Evolutionary conservation across 495 filamentous ascomycete genomes (phyloP).

Genomic region (Corynascus novoguineensis): DNA sequence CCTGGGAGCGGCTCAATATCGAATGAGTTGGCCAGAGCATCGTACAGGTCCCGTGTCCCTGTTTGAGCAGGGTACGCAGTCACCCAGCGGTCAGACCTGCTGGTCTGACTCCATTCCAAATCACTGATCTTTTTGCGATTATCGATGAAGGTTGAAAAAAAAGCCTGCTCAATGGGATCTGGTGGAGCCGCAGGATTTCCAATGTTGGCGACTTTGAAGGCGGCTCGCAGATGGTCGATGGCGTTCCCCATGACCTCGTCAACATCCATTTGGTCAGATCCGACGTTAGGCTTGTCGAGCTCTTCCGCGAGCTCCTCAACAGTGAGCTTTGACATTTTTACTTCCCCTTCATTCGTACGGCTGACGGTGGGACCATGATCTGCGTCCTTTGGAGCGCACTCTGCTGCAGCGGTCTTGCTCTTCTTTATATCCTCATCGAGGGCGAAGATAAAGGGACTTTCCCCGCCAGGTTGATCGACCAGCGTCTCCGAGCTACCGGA

Average conservation of each 20-base stretch:
- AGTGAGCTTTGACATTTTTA: slow-evolving; percentile 23
- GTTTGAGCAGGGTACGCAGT: slow-evolving; percentile 29
- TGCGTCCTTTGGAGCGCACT: slow-evolving; percentile 4
- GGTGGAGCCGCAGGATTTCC: slow-evolving; percentile 44
- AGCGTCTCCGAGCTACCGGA: slow-evolving; percentile 41
- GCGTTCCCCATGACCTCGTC: slow-evolving; percentile 92
- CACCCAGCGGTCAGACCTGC: slow-evolving; percentile 26
- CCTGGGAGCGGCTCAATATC: slow-evolving; percentile 68
- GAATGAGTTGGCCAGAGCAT: slow-evolving; percentile 78
- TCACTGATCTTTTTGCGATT: slow-evolving; percentile 38
- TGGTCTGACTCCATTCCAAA: slow-evolving; percentile 28
- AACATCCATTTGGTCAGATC: slow-evolving; percentile 73
- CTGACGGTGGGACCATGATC: background rate
- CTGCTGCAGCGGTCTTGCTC: background rate
- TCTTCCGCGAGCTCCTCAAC: slow-evolving; percentile 41
- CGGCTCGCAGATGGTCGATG: slow-evolving; percentile 81
- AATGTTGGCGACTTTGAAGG: slow-evolving; percentile 61
- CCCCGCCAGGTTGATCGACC: slow-evolving; percentile 27
- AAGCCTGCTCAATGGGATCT: slow-evolving; percentile 66
- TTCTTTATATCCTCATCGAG: slow-evolving; percentile 9
- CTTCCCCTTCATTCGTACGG: slow-evolving; percentile 10
- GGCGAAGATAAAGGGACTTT: slow-evolving; percentile 10
- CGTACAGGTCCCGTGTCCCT: slow-evolving; percentile 61
- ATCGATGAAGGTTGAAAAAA: slow-evolving; percentile 45
- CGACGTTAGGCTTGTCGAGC: slow-evolving; percentile 41